Evolutionary conservation across 768 basidiomycete species (phyloP), one percentile per base, ranked within the genome.

Genomic region (Leccinum aurantiacum): DNA sequence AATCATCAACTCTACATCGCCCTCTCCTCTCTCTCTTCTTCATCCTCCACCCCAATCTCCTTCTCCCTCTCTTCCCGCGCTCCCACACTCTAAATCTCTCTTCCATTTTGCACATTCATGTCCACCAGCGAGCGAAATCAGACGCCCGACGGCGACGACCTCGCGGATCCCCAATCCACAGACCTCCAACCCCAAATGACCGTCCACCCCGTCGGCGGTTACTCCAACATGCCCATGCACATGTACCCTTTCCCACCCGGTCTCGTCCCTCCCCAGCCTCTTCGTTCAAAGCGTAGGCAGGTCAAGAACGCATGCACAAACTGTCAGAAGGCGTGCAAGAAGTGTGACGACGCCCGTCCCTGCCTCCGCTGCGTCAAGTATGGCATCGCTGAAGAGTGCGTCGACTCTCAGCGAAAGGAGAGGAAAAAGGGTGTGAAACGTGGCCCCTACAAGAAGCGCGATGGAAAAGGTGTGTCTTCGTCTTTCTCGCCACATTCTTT

Each of bases 381-480:
- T 66, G 93, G 91, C 68, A 82, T 90, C 64, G 82, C 86, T 52
- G 90, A 93, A 70, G 89, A 90, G 69, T 97, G 95, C 71, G 79
- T 92, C 64, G 91, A 95, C 77, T 94, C 93, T 31, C 87, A 90
- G 74, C 83, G 94, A 73, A 96, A 95, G 79, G 93, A 96, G 77
- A 84, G 93, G 69, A 91, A 91, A 74, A 91, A 90, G 72, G 90
- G 90, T 65, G 82, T 91, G 66, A 93, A 91, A 79, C 78, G 90
- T 70, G 90, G 90, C 49, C 91, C 91, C 75, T 93, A 93, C 88
- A 92, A 92, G 91, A 93, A 92, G 86, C 90, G 89, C 86, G 90
- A 91, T 89, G 86, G 84, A 83, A 90, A 88, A 83, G 84, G 90
- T 91, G 71, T 75, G 86, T 75, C 63, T 71, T 64, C 54, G 71